phyloP scores from a whole-genome alignment of 768 basidiomycete species.

The Sistotremastrum niveocremeum region DNA sequence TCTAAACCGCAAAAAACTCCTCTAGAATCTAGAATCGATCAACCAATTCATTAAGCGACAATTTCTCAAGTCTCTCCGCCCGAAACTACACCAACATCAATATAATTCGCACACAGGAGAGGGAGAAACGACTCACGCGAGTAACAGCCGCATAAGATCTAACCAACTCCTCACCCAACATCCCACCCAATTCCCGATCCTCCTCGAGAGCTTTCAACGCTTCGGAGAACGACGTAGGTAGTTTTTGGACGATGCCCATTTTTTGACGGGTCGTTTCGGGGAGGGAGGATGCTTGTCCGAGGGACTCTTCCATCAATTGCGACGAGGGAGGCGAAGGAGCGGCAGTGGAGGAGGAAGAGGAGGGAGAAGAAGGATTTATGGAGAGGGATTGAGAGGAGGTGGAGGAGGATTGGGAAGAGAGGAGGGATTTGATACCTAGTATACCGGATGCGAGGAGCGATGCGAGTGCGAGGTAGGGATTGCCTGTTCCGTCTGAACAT shows the following conservation, averaged over 20 bases:
- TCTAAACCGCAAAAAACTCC: too few relatives aligned
- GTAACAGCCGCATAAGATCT: conserved; percentile 32
- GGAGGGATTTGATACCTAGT: conserved; percentile 25
- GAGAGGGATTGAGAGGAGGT: too few relatives aligned
- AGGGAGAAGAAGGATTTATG: too few relatives aligned
- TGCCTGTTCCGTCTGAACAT: conserved; percentile 49
- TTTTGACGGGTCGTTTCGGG: conserved; percentile 28
- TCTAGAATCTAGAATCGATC: too few relatives aligned
- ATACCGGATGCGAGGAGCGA: conserved; percentile 42
- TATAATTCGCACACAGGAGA: too few relatives aligned
- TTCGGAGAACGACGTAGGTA: conserved; percentile 37
- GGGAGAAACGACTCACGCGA: too few relatives aligned
- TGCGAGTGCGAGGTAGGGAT: conserved; percentile 46
- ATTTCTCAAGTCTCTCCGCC: too few relatives aligned
- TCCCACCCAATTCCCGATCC: conserved; percentile 22
- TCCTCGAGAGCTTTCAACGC: conserved; percentile 28
- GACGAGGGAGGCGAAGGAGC: conserved; percentile 20
- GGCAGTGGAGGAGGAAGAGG: too few relatives aligned
- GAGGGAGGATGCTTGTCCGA: conserved; percentile 26
- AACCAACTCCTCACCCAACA: conserved; percentile 35
- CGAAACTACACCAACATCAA: too few relatives aligned
- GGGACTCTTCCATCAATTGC: conserved; percentile 21
- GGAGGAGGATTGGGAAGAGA: too few relatives aligned
- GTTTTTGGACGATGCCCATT: conserved; percentile 33
- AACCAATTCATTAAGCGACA: too few relatives aligned